phyloP scores from a whole-genome alignment of 2,329 filamentous ascomycete species.

The Hymenoscyphus salicellus region DNA sequence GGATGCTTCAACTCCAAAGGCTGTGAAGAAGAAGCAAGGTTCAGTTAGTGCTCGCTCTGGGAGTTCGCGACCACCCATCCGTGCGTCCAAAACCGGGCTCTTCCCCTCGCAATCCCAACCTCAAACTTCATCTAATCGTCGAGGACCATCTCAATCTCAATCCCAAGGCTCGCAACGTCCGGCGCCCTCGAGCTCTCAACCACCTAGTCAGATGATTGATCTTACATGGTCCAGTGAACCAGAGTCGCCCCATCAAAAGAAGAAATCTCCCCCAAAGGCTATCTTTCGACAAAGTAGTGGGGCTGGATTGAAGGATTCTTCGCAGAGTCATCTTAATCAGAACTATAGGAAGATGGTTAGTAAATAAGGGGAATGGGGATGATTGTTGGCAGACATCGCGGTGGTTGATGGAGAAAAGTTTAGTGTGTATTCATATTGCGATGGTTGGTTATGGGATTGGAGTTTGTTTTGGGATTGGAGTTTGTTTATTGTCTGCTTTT shows the following conservation, averaged over 20 bases:
- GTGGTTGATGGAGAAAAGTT: neutral
- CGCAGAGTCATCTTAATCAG: constrained; percentile 6
- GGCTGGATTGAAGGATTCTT: neutral
- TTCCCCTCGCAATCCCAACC: neutral
- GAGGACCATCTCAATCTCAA: neutral
- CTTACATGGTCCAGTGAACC: neutral
- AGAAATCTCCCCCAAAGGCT: neutral
- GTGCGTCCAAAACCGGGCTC: neutral
- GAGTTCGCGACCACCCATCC: neutral
- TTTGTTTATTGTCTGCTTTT: neutral
- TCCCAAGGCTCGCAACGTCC: neutral
- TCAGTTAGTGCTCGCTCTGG: neutral
- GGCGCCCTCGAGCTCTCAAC: neutral
- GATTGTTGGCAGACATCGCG: neutral
- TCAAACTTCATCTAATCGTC: neutral
- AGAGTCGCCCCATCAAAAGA: neutral
- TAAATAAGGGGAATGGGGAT: neutral
- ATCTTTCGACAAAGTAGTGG: neutral
- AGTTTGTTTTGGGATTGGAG: neutral
- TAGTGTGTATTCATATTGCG: neutral
- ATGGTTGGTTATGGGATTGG: no score
- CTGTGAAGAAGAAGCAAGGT: constrained; percentile 16
- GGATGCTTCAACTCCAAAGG: constrained; percentile 24
- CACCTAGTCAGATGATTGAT: constrained; percentile 2
- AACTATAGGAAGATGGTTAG: constrained; percentile 9